Conservation (phyloP, 495 filamentous ascomycete genomes). For the Margaritispora aquatica region DNA sequence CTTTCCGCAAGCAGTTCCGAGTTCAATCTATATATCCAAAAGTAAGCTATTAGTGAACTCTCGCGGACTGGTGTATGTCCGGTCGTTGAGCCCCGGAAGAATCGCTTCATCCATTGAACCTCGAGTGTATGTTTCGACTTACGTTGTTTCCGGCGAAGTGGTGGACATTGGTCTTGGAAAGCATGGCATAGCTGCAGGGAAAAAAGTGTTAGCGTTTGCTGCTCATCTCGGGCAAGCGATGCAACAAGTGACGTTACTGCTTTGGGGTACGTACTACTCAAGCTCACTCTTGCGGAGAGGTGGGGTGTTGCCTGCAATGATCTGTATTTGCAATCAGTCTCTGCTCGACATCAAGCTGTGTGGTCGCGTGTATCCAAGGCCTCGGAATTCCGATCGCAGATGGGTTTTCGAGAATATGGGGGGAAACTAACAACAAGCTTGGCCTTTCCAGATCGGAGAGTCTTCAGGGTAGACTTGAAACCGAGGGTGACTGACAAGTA, state of each 20-base stretch:
- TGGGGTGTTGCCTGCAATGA: constrained; percentile 92
- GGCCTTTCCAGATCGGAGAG: constrained; percentile 78
- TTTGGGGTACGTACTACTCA: constrained; percentile 42
- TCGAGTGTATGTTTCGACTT: constrained; percentile 40
- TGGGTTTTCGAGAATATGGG: too few relatives aligned
- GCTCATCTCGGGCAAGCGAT: background rate
- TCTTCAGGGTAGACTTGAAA: constrained; percentile 96
- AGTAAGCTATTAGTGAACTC: constrained; percentile 48
- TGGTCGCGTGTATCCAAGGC: too few relatives aligned
- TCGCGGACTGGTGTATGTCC: constrained; percentile 13
- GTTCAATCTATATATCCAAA: constrained; percentile 72
- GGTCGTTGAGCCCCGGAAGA: constrained; percentile 20
- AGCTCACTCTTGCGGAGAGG: constrained; percentile 93
- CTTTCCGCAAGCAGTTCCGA: constrained; percentile 91
- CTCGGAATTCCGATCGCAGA: too few relatives aligned
- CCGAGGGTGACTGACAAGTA: constrained; percentile 63
- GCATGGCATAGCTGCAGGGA: constrained; percentile 61
- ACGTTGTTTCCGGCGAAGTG: constrained; percentile 98
- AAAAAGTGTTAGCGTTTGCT: background rate
- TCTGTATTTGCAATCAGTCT: constrained; percentile 15
- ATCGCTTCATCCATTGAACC: constrained; percentile 9
- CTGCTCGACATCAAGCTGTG: background rate
- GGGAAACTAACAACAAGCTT: constrained; percentile 49
- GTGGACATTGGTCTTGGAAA: constrained; percentile 89
- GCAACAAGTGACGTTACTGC: too few relatives aligned